Percentiles rank a stretch among this genome's conserved stretches.
phyloP scores from a whole-genome alignment of 495 filamentous ascomycete genomes.

The Xylaria grammica region DNA sequence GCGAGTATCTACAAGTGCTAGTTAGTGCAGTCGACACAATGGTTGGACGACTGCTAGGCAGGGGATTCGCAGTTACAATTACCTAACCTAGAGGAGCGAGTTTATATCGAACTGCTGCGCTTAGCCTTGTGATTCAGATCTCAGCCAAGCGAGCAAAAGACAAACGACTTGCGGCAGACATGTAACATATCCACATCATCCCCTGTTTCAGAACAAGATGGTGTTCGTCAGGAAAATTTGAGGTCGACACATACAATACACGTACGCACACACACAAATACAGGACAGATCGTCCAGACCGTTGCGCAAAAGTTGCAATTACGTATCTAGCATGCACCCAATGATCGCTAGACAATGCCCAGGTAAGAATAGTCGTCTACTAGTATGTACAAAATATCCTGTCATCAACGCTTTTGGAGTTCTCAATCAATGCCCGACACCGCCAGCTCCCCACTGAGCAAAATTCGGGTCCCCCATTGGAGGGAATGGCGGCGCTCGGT shows the following conservation, averaged over 20 bases:
- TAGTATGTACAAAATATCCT: conserved; percentile 10
- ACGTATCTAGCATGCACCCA: background rate
- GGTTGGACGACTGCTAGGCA: too few species aligned
- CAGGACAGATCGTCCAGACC: background rate
- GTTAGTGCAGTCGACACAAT: too few species aligned
- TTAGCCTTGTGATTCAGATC: background rate
- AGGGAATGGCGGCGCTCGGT: conserved; percentile 11
- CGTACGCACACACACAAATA: background rate
- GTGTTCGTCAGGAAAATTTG: background rate
- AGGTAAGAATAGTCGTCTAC: background rate
- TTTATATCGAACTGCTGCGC: background rate
- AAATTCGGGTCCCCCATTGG: conserved; percentile 18
- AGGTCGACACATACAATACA: background rate
- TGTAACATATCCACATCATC: conserved; percentile 5
- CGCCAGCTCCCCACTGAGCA: conserved; percentile 13
- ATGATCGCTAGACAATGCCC: background rate
- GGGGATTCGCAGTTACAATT: too few species aligned
- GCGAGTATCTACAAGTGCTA: too few species aligned
- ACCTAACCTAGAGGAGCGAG: too few species aligned
- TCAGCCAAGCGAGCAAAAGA: background rate
- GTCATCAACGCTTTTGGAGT: background rate
- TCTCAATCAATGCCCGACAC: conserved; percentile 10
- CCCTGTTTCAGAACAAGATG: conserved; percentile 6
- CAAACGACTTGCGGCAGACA: conserved; percentile 4
- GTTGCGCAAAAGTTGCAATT: background rate